Base-by-base conservation (phyloP, 371 early-diverging fungal genomes). In the Apophysomyces variabilis region DNA sequence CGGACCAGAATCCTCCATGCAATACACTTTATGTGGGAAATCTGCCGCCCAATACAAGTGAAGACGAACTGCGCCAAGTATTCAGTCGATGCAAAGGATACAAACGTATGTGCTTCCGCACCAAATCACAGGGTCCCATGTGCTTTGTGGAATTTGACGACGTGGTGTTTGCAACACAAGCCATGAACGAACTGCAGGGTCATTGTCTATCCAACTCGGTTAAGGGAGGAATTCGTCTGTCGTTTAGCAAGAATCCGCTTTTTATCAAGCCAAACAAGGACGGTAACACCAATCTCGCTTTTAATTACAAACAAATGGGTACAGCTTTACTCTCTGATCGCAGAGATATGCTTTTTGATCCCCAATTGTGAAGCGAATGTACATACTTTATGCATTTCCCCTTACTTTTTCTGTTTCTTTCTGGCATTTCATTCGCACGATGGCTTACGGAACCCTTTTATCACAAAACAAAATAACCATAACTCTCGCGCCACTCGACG, bases 1-100 rank as follows among this genome's bases (percentile, higher is more conserved):
- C 74, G 7, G 79, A 96, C 77, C 94, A 95, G 73, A 96, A 98
- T 72, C 96, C 96, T 14, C 97, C 97, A 0, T 96, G 98, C 84
- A 98, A 98, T 77, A 96, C 97, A 4, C 83, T 96, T 21, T 96
- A 97, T 71, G 96, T 98, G 16, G 97, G 97, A 43, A 96, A 96
- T 73, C 79, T 98, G 43, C 95, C 96, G 4, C 82, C 86, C 59
- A 86, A 90, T 71, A 89, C 96, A 3, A 85, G 78, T 44, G 97
- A 96, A 75, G 94, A 93, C 11, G 98, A 98, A 75, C 82, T 98
- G 60, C 88, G 92, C 14, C 79, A 80, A 41, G 62, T 96, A 47
- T 98, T 98, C 78, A 80, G 85, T 7, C 72, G 76, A 7, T 90
- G 92, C 65, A 74, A 79, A 39, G 96, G 97, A 0, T 98, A 91